phyloP scores from a whole-genome alignment of 108 stramenopile genomes.

The Tribonema minus region DNA sequence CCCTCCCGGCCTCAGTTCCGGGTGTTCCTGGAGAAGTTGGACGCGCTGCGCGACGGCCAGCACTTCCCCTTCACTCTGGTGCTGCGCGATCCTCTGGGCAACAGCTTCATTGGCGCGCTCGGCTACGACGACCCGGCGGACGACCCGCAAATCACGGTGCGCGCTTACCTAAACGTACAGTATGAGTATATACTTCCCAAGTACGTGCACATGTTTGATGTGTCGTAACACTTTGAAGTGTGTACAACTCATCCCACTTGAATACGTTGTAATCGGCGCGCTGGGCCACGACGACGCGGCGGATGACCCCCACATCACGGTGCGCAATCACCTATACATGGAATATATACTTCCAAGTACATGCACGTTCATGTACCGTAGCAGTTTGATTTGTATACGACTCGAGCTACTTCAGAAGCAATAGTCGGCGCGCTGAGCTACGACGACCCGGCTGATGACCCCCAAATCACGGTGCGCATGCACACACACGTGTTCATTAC shows the following conservation, averaged over 20 bases:
- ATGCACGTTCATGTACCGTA: no score
- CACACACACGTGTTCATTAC: background rate
- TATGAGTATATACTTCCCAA: background rate
- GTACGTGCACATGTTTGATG: background rate
- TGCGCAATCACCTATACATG: background rate
- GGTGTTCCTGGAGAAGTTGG: conserved; percentile 49
- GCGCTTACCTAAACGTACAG: background rate
- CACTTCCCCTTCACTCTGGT: conserved; percentile 71
- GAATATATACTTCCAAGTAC: background rate
- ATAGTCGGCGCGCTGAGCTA: conserved; percentile 49
- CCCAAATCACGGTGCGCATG: conserved; percentile 2
- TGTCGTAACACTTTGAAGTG: background rate
- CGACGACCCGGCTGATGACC: conserved; percentile 33
- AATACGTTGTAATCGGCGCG: background rate
- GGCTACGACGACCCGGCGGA: conserved; percentile 27
- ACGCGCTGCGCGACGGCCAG: conserved; percentile 55
- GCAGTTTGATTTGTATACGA: no score
- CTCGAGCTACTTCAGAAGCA: no score
- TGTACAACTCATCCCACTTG: background rate
- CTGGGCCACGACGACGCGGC: background rate
- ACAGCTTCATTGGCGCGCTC: conserved; percentile 67
- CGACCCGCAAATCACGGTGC: conserved; percentile 25
- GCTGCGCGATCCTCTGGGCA: conserved; percentile 75
- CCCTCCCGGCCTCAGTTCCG: no score
- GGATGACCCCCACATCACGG: background rate